Evolutionary conservation across 1,139 yeast genomes (phyloP).

Genomic region (Yamadazyma aaseri): DNA sequence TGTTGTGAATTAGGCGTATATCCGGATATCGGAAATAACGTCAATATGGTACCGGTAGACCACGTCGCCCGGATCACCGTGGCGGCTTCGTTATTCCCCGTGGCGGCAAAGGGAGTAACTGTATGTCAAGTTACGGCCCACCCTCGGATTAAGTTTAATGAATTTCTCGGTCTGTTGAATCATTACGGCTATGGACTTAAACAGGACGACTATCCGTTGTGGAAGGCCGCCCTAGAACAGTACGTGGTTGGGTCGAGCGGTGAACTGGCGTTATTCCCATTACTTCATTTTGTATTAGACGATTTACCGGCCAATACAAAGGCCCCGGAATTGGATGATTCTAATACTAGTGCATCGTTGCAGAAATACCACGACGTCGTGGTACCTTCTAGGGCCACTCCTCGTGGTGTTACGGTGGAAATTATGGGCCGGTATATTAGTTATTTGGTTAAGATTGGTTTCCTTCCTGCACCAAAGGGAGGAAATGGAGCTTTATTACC

Average conservation of each 20-base stretch:
- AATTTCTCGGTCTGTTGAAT: slow-evolving; percentile 64
- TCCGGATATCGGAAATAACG: slow-evolving; percentile 84
- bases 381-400: slow-evolving; percentile 34
- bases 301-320: slow-evolving; percentile 86
- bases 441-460: slow-evolving; percentile 77
- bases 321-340: slow-evolving; percentile 93
- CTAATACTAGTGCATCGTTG: slow-evolving; percentile 69
- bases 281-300: slow-evolving; percentile 90
- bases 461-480: slow-evolving; percentile 59
- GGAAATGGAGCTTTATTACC: slow-evolving; percentile 54
- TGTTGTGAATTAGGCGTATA: slow-evolving; percentile 81
- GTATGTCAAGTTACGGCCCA: slow-evolving; percentile 98
- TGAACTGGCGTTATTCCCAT: slow-evolving; percentile 88
- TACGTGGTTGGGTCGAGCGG: slow-evolving; percentile 68
- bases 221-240: slow-evolving; percentile 76
- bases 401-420: slow-evolving; percentile 66
- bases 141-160: slow-evolving; percentile 80
- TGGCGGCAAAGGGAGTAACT: slow-evolving; percentile 46
- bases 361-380: slow-evolving; percentile 41
- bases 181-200: slow-evolving; percentile 71
- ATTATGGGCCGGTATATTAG: slow-evolving; percentile 77
- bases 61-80: slow-evolving; percentile 93
- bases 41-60: slow-evolving; percentile 97
- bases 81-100: slow-evolving; percentile 81
- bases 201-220: slow-evolving; percentile 64